phyloP scores from a whole-genome alignment of 495 filamentous ascomycete genomes.

The Xylaria palmicola region DNA sequence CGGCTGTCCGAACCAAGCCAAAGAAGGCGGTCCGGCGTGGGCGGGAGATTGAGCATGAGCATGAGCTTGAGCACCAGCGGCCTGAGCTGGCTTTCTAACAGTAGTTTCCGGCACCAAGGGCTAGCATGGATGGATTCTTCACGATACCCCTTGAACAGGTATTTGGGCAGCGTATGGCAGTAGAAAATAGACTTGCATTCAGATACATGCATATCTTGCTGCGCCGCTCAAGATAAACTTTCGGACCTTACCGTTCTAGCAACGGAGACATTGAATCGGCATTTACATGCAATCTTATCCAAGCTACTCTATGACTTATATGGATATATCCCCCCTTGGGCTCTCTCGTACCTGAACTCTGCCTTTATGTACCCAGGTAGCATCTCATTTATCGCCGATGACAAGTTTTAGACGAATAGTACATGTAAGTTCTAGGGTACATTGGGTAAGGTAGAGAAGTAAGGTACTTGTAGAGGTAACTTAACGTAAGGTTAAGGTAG shows the following conservation, averaged over 20 bases:
- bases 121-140: constrained; percentile 1
- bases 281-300: too few relatives aligned
- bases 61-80: constrained; percentile 48
- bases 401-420: too few relatives aligned
- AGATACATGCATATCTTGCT: neutral
- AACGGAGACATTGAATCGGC: too few relatives aligned
- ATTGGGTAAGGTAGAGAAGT: too few relatives aligned
- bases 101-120: neutral
- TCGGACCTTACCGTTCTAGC: too few relatives aligned
- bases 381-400: neutral
- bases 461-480: too few relatives aligned
- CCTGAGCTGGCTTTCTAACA: constrained; percentile 43
- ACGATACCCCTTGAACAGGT: constrained; percentile 12
- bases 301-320: too few relatives aligned
- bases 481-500: too few relatives aligned
- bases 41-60: constrained; percentile 72
- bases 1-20: constrained; percentile 55
- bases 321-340: neutral
- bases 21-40: constrained; percentile 59
- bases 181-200: neutral
- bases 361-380: neutral
- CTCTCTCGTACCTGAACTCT: neutral
- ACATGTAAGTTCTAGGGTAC: too few relatives aligned
- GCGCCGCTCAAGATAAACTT: neutral
- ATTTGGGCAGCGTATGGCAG: neutral